Evolutionary conservation across 2,329 filamentous ascomycete species (phyloP).

Genomic region (Incumbomyces lentus): DNA sequence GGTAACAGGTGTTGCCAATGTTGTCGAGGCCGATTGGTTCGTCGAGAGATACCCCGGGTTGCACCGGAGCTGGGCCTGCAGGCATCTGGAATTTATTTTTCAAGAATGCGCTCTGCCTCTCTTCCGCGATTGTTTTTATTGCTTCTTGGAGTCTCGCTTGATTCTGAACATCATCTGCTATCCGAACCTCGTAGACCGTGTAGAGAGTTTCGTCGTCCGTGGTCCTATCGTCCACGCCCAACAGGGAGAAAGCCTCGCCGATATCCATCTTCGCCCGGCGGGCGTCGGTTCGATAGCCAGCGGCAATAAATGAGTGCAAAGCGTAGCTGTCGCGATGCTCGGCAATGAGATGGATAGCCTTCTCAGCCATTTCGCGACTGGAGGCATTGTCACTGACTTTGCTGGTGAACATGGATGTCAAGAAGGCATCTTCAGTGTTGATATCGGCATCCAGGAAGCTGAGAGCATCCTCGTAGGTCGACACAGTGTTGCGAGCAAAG

Average conservation of each 20-base stretch:
- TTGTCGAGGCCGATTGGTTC: conserved; percentile 83
- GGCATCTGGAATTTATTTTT: conserved; percentile 15
- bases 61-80: conserved; percentile 24
- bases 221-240: conserved; percentile 44
- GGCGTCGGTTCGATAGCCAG: conserved; percentile 43
- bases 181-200: conserved; percentile 37
- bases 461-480: conserved; percentile 55
- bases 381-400: conserved; percentile 46
- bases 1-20: conserved; percentile 94
- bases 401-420: conserved; percentile 46
- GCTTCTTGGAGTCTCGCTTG: conserved; percentile 37
- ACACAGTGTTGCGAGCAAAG: conserved; percentile 44
- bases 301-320: conserved; percentile 43
- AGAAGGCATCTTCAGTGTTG: conserved; percentile 45
- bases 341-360: conserved; percentile 51
- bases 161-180: conserved; percentile 37
- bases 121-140: conserved; percentile 36
- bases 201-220: conserved; percentile 42
- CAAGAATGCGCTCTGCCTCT: conserved; percentile 29
- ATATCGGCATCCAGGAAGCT: conserved; percentile 47
- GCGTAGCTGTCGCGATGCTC: conserved; percentile 45
- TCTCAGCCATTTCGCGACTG: conserved; percentile 40
- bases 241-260: conserved; percentile 41
- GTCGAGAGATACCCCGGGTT: conserved; percentile 22
- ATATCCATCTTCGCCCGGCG: conserved; percentile 44